Evolutionary conservation across 805 yeast genomes (phyloP).

Genomic region (Hanseniaspora nectarophila): DNA sequence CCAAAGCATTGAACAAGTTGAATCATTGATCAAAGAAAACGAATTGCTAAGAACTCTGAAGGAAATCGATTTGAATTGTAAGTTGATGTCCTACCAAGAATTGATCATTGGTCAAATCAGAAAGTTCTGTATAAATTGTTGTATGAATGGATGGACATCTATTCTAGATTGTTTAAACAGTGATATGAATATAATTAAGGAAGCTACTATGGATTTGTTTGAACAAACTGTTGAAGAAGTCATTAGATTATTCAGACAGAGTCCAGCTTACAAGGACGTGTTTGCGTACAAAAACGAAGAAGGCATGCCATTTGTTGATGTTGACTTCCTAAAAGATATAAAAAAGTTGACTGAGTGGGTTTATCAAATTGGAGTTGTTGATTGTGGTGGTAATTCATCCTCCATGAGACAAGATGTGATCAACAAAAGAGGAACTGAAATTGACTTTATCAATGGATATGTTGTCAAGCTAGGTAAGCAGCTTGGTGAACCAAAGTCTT

Average conservation of each 20-base stretch:
- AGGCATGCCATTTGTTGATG: constrained; percentile 22
- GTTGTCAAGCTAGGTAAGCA: constrained; percentile 44
- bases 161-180: constrained; percentile 69
- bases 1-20: constrained; percentile 19
- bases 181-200: constrained; percentile 46
- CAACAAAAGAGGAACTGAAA: constrained; percentile 51
- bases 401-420: constrained; percentile 46
- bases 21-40: constrained; percentile 19
- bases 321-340: constrained; percentile 20
- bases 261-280: constrained; percentile 21
- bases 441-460: constrained; percentile 76
- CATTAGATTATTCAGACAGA: constrained; percentile 24
- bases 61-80: constrained; percentile 22
- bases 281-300: constrained; percentile 22
- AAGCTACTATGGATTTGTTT: constrained; percentile 21
- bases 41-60: constrained; percentile 25
- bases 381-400: constrained; percentile 44
- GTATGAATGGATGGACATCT: constrained; percentile 76
- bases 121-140: constrained; percentile 68
- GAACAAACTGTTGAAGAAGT: constrained; percentile 29
- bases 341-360: constrained; percentile 29
- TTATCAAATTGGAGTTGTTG: constrained; percentile 33
- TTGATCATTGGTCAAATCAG: constrained; percentile 52
- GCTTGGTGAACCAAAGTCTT: constrained; percentile 27
- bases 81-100: constrained; percentile 34